These are phyloP conservation scores for Sporobolomyces pararoseus DNA, from an alignment of 768 basidiomycete genomes.

Conservation along the genomic window DNA sequence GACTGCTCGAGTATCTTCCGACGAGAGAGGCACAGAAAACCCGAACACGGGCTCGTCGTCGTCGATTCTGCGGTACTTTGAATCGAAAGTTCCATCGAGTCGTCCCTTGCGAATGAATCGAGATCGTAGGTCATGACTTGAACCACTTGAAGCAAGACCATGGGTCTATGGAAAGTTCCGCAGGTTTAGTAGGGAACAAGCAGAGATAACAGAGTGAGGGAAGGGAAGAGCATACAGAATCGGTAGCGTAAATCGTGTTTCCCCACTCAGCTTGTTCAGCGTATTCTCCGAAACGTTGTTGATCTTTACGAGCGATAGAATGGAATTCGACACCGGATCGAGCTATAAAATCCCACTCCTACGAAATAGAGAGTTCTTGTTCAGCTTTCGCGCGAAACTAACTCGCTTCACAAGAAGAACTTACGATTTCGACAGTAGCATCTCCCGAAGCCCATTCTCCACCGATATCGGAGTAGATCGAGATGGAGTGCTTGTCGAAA, in stretches of 20 bases:
- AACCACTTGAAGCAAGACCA: neutral
- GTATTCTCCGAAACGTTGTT: conserved; percentile 8
- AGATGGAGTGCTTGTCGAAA: neutral
- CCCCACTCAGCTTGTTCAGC: conserved; percentile 35
- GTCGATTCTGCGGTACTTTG: conserved; percentile 3
- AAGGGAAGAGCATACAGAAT: neutral
- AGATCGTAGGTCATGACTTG: neutral
- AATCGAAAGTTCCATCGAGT: conserved; percentile 17
- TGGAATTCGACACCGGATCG: conserved; percentile 1
- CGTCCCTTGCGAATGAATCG: conserved; percentile 18
- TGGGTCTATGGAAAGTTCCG: neutral
- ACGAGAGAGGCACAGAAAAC: conserved; percentile 2
- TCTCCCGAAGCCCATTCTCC: conserved; percentile 33
- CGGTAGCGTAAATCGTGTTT: conserved; percentile 1
- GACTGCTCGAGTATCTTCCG: neutral
- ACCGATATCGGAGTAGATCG: conserved; percentile 29
- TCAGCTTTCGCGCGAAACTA: too few species aligned
- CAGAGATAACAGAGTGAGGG: neutral
- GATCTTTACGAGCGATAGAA: conserved; percentile 5
- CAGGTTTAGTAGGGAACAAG: neutral
- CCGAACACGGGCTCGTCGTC: conserved; percentile 28
- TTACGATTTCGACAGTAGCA: conserved; percentile 16
- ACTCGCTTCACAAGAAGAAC: neutral
- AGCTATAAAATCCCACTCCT: conserved; percentile 20
- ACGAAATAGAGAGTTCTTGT: too few species aligned